Evolutionary conservation across 148 eudicot species (phyloP), one percentile per base, ranked within the genome.

Genomic region (Heliamphora exappendiculata): DNA sequence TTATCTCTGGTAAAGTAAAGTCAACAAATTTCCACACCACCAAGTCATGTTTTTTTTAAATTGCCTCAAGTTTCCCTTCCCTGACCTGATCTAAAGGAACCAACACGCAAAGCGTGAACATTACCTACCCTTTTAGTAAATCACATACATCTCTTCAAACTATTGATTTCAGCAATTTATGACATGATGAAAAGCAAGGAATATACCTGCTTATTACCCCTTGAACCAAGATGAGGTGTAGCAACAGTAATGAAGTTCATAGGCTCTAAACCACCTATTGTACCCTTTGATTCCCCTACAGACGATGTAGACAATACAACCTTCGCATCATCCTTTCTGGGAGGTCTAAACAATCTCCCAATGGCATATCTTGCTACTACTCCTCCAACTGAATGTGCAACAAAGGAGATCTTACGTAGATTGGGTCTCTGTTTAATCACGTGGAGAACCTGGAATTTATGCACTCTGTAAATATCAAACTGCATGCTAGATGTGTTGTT

Each of bases 191-290:
- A 36, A 24, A 70, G 28, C 16, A 36, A 82, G n/a, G 59, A 12
- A 53, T 4, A 31, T 86, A 87, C 98, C 93, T 96, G 99, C 70
- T 90, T 88, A 79, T 93, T 85, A 72, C 99, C 99, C 83, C 97
- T 87, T 59, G 99, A 96, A 78, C 99, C 98, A 83, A 96, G 99
- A 91, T 96, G 99, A 76, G 99, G 99, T 68, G 98, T 86, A 54
- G 99, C 99, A 84, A 91, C 93, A 22, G 94, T 91, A 63, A 96
- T 84, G 65, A 96, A 91, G 81, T 96, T 96, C 74, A 96, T 69
- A 66, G 99, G 90, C 80, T 88, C 88, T 81, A 96, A 85, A 85
- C 91, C 97, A 75, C 88, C 91, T 44, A 93, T 96, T 24, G 91
- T 91, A 74, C 85, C 98, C 77, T 84, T 86, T 44, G 78, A 76